Evolutionary conservation across 139 green algal species (phyloP), one percentile per base, ranked within the genome.

Genomic region (Chlamydomonas urium): DNA sequence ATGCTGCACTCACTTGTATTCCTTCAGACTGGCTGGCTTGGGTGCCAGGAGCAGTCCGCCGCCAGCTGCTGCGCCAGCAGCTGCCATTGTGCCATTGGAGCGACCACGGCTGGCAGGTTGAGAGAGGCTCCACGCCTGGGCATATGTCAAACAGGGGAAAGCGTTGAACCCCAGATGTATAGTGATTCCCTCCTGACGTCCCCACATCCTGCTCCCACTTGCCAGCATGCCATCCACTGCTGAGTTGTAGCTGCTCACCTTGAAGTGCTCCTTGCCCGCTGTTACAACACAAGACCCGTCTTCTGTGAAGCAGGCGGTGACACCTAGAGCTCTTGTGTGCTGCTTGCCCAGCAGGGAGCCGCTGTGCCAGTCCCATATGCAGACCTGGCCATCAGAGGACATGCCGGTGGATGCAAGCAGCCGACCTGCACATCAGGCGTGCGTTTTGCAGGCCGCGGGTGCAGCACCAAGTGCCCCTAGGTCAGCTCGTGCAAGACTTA

Each of bases 381-480:
- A 77, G 17, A 83, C 23, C 69, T 79, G 78, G 21, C 69, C 75
- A 50, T 88, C 82, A 61, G 73, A 67, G 0, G 66, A 47, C 0
- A 38, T 62, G 26, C 82, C 82, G 0, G 71, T 65, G 1, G 79
- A 78, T 0, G 71, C 36, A 36, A 88, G 50, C 38, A 84, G 48
- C 32, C 69, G 74, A 19, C 82, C 81, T 86, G 81, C 50, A 59
- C n/a, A n/a, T n/a, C n/a, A n/a, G n/a, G n/a, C n/a, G n/a, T n/a
- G n/a, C n/a, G n/a, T n/a, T n/a, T n/a, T n/a, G n/a, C n/a, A n/a
- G n/a, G n/a, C n/a, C n/a, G n/a, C n/a, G n/a, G n/a, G n/a, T n/a
- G n/a, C n/a, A n/a, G n/a, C n/a, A n/a, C n/a, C n/a, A n/a, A n/a
- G n/a, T n/a, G n/a, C n/a, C n/a, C n/a, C n/a, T n/a, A n/a, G n/a